Conservation (phyloP, 2,329 filamentous ascomycete genomes). For the Ascochyta koolunga region DNA sequence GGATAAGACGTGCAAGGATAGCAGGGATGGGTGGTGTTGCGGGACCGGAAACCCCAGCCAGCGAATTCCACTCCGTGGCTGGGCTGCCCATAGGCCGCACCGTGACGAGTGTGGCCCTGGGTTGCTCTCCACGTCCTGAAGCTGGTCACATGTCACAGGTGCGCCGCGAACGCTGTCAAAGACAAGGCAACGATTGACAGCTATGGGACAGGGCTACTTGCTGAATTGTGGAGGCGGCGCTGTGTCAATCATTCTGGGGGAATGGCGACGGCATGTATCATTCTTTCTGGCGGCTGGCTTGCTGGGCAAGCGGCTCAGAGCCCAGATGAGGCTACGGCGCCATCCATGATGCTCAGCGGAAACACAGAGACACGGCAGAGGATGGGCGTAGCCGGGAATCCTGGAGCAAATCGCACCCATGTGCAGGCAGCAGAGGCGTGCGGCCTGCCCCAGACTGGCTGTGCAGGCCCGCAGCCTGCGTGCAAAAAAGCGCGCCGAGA, state of each 20-base stretch:
- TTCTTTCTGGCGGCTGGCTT: slow-evolving; percentile 23
- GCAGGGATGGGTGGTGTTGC: slow-evolving; percentile 32
- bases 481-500: not conserved
- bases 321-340: slow-evolving; percentile 27
- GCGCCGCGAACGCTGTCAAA: slow-evolving; percentile 3
- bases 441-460: slow-evolving; percentile 12
- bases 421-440: slow-evolving; percentile 22
- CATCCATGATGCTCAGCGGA: slow-evolving; percentile 24
- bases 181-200: slow-evolving; percentile 1
- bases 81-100: slow-evolving; percentile 5
- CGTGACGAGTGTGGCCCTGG: slow-evolving; percentile 21
- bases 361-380: slow-evolving; percentile 24
- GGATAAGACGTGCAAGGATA: slow-evolving; percentile 16
- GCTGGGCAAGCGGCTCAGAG: slow-evolving; percentile 19
- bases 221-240: slow-evolving; percentile 18
- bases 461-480: slow-evolving; percentile 6
- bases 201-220: slow-evolving; percentile 1
- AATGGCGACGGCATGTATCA: slow-evolving; percentile 25
- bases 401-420: slow-evolving; percentile 33
- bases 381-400: slow-evolving; percentile 38
- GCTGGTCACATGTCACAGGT: slow-evolving; percentile 20
- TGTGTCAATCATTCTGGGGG: slow-evolving; percentile 25
- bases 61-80: slow-evolving; percentile 20
- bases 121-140: slow-evolving; percentile 8
- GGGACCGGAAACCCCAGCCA: slow-evolving; percentile 24